phyloP scores from a whole-genome alignment of 257 asterid genomes.

The Craterostigma plantagineum region DNA sequence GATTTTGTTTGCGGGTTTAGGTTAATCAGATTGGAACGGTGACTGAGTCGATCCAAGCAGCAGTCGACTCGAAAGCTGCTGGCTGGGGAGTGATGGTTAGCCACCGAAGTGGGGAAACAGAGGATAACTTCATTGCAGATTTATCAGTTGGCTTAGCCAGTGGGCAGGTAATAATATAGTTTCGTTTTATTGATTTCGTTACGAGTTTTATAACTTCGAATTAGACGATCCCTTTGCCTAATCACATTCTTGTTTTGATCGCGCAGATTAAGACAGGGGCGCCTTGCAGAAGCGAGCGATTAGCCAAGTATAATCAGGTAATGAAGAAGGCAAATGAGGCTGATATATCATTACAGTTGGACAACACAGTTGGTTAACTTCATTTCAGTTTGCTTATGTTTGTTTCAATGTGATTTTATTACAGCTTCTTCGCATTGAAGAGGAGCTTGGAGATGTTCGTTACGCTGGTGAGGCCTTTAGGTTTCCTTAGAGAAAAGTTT shows the following conservation, averaged over 20 bases:
- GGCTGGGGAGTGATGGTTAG: slow-evolving; percentile 99
- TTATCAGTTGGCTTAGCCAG: slow-evolving; percentile 92
- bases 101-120: slow-evolving; percentile 98
- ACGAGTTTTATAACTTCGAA: no score
- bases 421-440: slow-evolving; percentile 93
- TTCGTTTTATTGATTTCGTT: neutral
- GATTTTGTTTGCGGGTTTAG: slow-evolving; percentile 15
- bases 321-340: no score
- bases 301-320: slow-evolving; percentile 97
- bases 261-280: slow-evolving; percentile 93
- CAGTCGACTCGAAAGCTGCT: slow-evolving; percentile 93
- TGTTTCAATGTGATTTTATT: slow-evolving; percentile 5
- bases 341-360: no score
- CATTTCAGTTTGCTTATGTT: neutral
- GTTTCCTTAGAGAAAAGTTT: slow-evolving; percentile 29
- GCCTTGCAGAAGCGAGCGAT: slow-evolving; percentile 94
- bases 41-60: slow-evolving; percentile 96
- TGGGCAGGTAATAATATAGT: slow-evolving; percentile 69
- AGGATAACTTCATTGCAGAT: slow-evolving; percentile 96
- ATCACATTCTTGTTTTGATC: neutral
- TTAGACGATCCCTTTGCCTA: no score
- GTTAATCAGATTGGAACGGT: slow-evolving; percentile 95
- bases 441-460: slow-evolving; percentile 82
- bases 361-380: no score
- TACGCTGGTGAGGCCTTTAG: slow-evolving; percentile 97